Base-by-base conservation (phyloP, 306 rosid species). In the Alnus rubra region DNA sequence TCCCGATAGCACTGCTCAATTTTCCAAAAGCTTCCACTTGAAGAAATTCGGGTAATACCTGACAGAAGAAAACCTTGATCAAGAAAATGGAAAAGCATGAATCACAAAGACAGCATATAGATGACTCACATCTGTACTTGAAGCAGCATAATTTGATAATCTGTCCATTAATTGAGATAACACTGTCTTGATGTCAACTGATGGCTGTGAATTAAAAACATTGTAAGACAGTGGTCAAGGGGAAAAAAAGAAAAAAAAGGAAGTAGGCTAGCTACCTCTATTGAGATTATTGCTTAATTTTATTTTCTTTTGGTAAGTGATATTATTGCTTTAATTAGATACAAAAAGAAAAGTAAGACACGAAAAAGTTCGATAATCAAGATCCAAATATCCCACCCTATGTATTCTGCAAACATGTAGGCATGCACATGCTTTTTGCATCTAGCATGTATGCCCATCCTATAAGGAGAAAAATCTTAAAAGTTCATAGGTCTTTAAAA, bases 21-120 rank as follows among this genome's bases (percentile, higher is more conserved):
- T 95, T 92, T 75, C 88, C 69, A 74, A 95, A 95, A 82, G 98
- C 97, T 88, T 95, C 98, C 69, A 91, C 98, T 86, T 92, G 98
- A 77, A 95, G 88, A 88, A 92, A 95, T 73, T 92, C 97, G 4
- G 98, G 98, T 56, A 95, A 81, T 62, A 91, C 93, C 98, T 94
- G 87, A 76, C 68, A 76, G 54, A 78, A 70, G 73, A 79, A 83
- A 10, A 64, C 83, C 70, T 74, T 49, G 74, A 84, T 92, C 81
- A 85, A 82, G 23, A 88, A 76, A 80, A 82, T 62, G 72, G 69
- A 74, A 76, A 75, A 78, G 81, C 75, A n/a, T 71, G 53, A 74
- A 39, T 74, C 62, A 76, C n/a, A 68, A 71, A 49, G 76, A 76
- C 45, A 68, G 76, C 30, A 77, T 73, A 59, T 75, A 48, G 52